Percentiles rank a stretch among this genome's conserved stretches.
These are phyloP conservation scores for Aspergillus sp. DNA, from an alignment of 2,329 filamentous ascomycete species.

Conservation along the genomic window DNA sequence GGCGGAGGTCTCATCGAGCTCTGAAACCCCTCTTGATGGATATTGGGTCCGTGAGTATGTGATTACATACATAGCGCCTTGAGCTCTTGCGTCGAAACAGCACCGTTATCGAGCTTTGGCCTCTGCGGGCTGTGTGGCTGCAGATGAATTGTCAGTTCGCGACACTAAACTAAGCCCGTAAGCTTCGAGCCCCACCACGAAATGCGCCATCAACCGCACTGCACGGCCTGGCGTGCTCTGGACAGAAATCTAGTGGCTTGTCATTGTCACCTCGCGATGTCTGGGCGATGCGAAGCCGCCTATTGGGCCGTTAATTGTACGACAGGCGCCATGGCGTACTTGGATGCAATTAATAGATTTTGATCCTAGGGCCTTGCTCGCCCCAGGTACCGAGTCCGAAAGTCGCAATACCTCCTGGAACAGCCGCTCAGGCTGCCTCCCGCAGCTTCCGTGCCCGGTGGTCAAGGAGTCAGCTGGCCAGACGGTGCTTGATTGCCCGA, in stretches of 20 bases:
- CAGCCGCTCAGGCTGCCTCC: neutral
- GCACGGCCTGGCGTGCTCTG: constrained; percentile 14
- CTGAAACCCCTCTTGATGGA: neutral
- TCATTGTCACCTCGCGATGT: neutral
- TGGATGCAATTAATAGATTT: constrained; percentile 1
- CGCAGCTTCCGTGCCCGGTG: neutral
- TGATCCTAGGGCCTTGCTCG: neutral
- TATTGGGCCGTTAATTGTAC: neutral
- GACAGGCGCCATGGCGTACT: neutral
- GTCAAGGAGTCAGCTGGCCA: constrained; percentile 8
- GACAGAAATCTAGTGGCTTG: constrained; percentile 6
- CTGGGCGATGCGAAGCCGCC: neutral
- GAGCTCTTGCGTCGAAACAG: constrained; percentile 3
- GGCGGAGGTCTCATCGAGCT: constrained; percentile 1
- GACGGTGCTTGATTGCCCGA: neutral
- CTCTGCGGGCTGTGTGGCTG: constrained; percentile 8
- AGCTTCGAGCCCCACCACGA: constrained; percentile 12
- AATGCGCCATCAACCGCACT: constrained; percentile 6
- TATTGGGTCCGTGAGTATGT: constrained; percentile 2
- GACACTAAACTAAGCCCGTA: constrained; percentile 11
- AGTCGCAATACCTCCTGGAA: neutral
- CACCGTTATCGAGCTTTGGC: constrained; percentile 15
- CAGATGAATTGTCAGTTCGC: constrained; percentile 13
- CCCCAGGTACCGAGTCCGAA: constrained; percentile 6
- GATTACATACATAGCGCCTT: neutral